phyloP scores from a whole-genome alignment of 2,329 filamentous ascomycete genomes.

The Ophiocordyceps camponoti-saundersi region DNA sequence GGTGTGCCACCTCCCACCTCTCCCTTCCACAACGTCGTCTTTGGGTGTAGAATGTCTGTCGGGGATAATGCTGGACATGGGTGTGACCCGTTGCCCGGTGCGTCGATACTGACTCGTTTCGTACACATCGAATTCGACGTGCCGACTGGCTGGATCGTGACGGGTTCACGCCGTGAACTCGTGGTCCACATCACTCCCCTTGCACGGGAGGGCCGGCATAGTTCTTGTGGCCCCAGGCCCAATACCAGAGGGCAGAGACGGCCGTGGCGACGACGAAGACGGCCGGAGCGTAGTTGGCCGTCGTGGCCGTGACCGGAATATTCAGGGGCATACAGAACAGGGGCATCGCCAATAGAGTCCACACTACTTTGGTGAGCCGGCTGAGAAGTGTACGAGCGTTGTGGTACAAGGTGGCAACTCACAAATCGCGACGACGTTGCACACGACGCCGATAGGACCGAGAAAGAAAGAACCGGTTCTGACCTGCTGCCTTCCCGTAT shows the following conservation, averaged over 20 bases:
- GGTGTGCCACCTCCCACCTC: too few relatives aligned
- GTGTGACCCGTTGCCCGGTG: too few relatives aligned
- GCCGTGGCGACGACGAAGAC: slow-evolving; percentile 46
- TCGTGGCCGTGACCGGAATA: slow-evolving; percentile 34
- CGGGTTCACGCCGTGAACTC: background rate
- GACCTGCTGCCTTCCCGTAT: slow-evolving; percentile 51
- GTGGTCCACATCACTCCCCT: background rate
- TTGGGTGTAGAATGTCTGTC: too few relatives aligned
- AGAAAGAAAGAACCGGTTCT: slow-evolving; percentile 49
- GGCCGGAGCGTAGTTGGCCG: slow-evolving; percentile 53
- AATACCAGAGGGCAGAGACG: slow-evolving; percentile 46
- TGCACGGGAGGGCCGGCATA: slow-evolving; percentile 39
- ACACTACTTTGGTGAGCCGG: slow-evolving; percentile 18
- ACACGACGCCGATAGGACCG: slow-evolving; percentile 47
- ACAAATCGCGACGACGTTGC: slow-evolving; percentile 48
- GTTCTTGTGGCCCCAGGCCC: slow-evolving; percentile 42
- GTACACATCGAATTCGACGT: too few relatives aligned
- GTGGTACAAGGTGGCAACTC: background rate
- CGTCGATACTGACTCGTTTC: too few relatives aligned
- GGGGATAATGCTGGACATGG: too few relatives aligned
- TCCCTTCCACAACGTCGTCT: too few relatives aligned
- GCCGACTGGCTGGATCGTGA: background rate
- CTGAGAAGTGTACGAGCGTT: too few relatives aligned
- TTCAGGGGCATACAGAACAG: slow-evolving; percentile 62
- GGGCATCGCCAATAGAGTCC: slow-evolving; percentile 53